Evolutionary conservation across 2,329 filamentous ascomycete genomes (phyloP), one percentile per base, ranked within the genome.

Genomic region (Curvularia sp.): DNA sequence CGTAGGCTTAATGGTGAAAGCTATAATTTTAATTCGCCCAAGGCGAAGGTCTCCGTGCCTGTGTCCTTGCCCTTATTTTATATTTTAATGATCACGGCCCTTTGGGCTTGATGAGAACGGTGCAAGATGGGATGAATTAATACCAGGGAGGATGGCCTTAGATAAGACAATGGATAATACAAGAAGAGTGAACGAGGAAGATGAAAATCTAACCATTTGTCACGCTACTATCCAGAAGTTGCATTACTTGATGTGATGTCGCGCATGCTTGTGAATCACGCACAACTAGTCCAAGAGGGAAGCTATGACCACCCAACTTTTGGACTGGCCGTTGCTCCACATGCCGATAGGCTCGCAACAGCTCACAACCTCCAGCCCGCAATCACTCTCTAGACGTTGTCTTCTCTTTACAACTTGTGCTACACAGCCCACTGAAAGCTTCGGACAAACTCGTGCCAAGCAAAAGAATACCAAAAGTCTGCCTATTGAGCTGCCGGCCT

Each of bases 41-140:
- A 55, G 61, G 49, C 55, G 51, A 58, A 59, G 52, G 53, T 23
- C 27, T 46, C 48, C 49, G 51, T 45, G 49, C 50, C 55, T 58
- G 49, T 53, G 47, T 64, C 57, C 63, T 57, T 62, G 58, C 54
- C 46, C 52, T 59, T 49, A 66, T 71, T 49, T 66, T 71, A 69
- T 59, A 70, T 57, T 57, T 64, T 66, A 68, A 71, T 73, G 71
- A 71, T 67, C 68, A 69, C 56, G 61, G 58, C 56, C 55, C 53
- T 59, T 57, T 48, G 55, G 57, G 46, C 38, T 63, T 68, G 55
- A 53, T 63, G 61, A 68, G 51, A 59, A 61, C 55, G 55, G 50
- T 56, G 50, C 25, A 59, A 58, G 58, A 36, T 57, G 55, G 42
- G 57, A 57, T 52, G 50, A 57, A 46, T 38, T 63, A 63, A 53